Evolutionary conservation across 2,329 filamentous ascomycete genomes (phyloP).

Genomic region (Purpureocillium lavendulum): DNA sequence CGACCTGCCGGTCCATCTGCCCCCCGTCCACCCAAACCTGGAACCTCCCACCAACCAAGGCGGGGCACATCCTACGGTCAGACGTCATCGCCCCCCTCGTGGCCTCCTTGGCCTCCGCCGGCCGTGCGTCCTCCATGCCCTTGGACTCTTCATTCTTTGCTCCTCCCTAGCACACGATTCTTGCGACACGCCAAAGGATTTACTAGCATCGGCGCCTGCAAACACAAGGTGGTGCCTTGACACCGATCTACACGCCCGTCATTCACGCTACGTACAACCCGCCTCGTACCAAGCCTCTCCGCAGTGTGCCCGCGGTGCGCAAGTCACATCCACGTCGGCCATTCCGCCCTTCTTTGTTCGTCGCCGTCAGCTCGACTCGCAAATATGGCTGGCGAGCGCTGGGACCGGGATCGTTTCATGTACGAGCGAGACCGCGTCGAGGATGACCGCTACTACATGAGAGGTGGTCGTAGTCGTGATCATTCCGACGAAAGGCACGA

Average conservation of each 20-base stretch:
- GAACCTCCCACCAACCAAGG: conserved; percentile 2
- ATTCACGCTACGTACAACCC: no score
- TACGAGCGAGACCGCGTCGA: conserved; percentile 33
- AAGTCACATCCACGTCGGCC: no score
- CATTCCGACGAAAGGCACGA: conserved; percentile 42
- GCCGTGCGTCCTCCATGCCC: not conserved
- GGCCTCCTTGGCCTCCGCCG: no score
- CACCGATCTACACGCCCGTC: no score
- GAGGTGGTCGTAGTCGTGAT: conserved; percentile 30
- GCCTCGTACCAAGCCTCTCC: no score
- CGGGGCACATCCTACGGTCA: conserved; percentile 1
- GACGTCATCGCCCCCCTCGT: conserved; percentile 7
- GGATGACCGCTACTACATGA: conserved; percentile 40
- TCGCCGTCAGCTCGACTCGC: no score
- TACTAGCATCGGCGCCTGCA: no score
- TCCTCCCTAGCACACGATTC: no score
- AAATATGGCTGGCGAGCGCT: conserved; percentile 28
- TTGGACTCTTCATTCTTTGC: not conserved
- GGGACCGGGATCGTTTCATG: conserved; percentile 46
- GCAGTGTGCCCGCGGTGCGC: no score
- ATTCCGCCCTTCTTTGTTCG: no score
- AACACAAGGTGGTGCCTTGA: no score
- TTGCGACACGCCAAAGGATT: no score
- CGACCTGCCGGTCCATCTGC: conserved; percentile 1
- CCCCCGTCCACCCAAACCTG: conserved; percentile 3